Base-by-base conservation (phyloP, 2,329 filamentous ascomycete species). In the Trichoderma sp. region DNA sequence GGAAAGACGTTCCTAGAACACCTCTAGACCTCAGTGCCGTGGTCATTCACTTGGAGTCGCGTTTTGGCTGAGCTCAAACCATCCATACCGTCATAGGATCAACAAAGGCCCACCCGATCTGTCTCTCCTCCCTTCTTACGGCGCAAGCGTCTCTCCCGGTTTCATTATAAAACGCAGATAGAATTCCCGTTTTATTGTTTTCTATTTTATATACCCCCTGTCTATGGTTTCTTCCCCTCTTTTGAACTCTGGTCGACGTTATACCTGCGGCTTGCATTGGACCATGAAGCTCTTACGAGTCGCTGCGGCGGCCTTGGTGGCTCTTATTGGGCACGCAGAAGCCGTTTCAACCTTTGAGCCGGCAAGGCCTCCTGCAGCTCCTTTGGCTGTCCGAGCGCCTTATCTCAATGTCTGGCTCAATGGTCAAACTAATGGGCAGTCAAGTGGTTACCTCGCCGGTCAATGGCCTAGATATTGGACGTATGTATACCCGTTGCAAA, bases 331-430 rank as follows among this genome's bases (percentile, higher is more conserved):
- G n/a, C 66, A 73, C 33, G 66, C 63, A 24, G 76, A 74, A 18
- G 80, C 78, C 8, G 77, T 75, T 18, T 93, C 91, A 11, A 90
- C 86, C 2, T 94, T 93, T 80, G 86, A 84, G 45, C 92, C 92
- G 41, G 88, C 90, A 45, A 87, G 91, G 7, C 92, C 92, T 59
- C 93, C 93, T 18, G 88, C 93, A 1, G 86, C 93, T 33, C 93
- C 94, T 14, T 83, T 96, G 41, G 93, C 93, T 60, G 93, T 95
- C 62, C 91, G 90, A 77, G 93, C 91, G 11, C 94, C 94, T 0
- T 96, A 95, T 79, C 84, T 95, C 18, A 94, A 90, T 81, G 89
- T 91, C 16, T 94, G 93, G 92, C 86, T 93, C 59, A 84, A 89
- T 75, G 91, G 88, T 11, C 91, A 91, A 1, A 89, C 85, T 33